Evolutionary conservation across 2,329 filamentous ascomycete species (phyloP).

Genomic region (Xylariales sp.): DNA sequence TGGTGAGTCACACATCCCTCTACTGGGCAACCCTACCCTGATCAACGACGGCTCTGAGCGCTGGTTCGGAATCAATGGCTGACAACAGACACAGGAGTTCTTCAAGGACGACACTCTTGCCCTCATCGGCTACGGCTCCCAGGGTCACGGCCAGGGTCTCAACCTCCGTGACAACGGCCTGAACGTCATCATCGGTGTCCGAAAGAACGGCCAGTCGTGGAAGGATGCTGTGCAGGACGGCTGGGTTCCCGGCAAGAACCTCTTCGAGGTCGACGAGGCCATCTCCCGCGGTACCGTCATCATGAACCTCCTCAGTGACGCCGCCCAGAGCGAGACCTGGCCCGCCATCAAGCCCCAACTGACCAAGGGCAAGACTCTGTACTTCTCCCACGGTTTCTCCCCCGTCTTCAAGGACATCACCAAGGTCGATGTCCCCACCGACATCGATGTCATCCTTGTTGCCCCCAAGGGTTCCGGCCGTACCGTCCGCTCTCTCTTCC

Average conservation of each 20-base stretch:
- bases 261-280: conserved; percentile 97
- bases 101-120: conserved; percentile 99
- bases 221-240: conserved; percentile 95
- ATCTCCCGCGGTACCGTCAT: conserved; percentile 89
- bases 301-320: conserved; percentile 99
- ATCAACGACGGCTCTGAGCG: neutral
- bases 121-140: conserved; percentile 96
- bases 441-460: conserved; percentile 99
- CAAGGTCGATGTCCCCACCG: conserved; percentile 92
- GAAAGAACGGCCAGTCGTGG: conserved; percentile 98
- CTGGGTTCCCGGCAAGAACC: conserved; percentile 97
- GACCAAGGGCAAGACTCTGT: conserved; percentile 99
- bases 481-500: conserved; percentile 97
- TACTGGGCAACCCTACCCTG: conserved; percentile 1
- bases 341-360: conserved; percentile 96
- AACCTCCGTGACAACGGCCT: conserved; percentile 99
- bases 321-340: conserved; percentile 98
- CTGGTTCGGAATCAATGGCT: conserved; percentile 13
- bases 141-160: conserved; percentile 97
- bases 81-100: conserved; percentile 64
- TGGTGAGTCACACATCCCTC: conserved; percentile 61
- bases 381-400: conserved; percentile 99
- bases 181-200: conserved; percentile 97
- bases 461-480: conserved; percentile 98
- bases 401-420: conserved; percentile 99